Evolutionary conservation across 345 rosid genomes (phyloP).

Genomic region (Murraya paniculata): DNA sequence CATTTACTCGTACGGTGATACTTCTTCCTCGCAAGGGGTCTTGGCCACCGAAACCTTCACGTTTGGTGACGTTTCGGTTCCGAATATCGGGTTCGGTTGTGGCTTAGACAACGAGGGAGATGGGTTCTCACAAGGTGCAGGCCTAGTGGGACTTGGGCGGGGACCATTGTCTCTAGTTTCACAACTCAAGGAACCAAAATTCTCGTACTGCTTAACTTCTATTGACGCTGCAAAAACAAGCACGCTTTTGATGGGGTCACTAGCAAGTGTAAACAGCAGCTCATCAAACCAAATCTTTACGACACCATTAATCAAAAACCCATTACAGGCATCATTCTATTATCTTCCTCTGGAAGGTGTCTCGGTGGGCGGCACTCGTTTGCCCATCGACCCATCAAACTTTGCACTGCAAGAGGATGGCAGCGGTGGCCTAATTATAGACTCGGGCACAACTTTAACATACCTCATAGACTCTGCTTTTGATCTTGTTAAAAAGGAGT

Average conservation of each 20-base stretch:
- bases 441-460: conserved; percentile 89
- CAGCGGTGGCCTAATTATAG: conserved; percentile 82
- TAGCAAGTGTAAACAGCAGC: conserved; percentile 29
- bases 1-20: conserved; percentile 76
- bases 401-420: conserved; percentile 70
- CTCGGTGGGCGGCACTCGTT: conserved; percentile 61
- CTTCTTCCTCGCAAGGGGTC: conserved; percentile 78
- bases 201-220: conserved; percentile 77
- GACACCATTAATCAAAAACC: conserved; percentile 55
- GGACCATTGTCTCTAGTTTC: conserved; percentile 80
- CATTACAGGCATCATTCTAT: conserved; percentile 78
- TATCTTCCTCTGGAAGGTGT: conserved; percentile 86
- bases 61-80: conserved; percentile 47
- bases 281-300: conserved; percentile 30
- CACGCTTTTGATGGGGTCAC: conserved; percentile 62
- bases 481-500: conserved; percentile 46
- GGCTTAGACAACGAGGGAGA: conserved; percentile 77
- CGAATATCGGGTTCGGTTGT: conserved; percentile 73
- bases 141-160: conserved; percentile 86
- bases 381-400: conserved; percentile 61
- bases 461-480: conserved; percentile 62
- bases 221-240: conserved; percentile 56
- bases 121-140: conserved; percentile 81
- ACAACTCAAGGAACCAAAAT: conserved; percentile 66
- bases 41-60: conserved; percentile 68